Conservation (phyloP, 805 yeast species). For the Lipomyces anomalus region DNA sequence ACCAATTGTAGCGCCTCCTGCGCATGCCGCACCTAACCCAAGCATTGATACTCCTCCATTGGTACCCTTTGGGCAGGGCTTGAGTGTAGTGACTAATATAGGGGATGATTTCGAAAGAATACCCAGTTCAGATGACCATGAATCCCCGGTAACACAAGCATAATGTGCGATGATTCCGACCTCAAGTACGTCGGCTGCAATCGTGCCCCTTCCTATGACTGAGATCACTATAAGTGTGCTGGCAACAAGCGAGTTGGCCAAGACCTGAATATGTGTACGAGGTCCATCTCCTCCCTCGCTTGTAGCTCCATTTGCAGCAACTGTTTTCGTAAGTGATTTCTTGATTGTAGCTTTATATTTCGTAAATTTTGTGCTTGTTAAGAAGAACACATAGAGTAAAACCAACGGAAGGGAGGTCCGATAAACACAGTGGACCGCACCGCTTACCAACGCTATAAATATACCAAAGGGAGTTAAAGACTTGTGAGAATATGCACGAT, state of each 20-base stretch:
- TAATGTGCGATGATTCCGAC: conserved; percentile 37
- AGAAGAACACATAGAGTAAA: too few species aligned
- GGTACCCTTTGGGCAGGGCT: conserved; percentile 43
- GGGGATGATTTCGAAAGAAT: conserved; percentile 38
- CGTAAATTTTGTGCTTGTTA: too few species aligned
- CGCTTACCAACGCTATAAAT: too few species aligned
- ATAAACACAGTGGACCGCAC: too few species aligned
- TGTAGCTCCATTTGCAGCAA: conserved; percentile 16
- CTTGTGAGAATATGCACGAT: too few species aligned
- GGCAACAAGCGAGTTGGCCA: conserved; percentile 40
- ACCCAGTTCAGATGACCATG: conserved; percentile 46
- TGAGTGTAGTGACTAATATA: conserved; percentile 38
- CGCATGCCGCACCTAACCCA: conserved; percentile 37
- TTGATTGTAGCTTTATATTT: conserved; percentile 36
- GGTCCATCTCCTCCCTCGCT: conserved; percentile 33
- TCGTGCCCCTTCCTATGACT: conserved; percentile 1
- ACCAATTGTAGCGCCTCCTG: conserved; percentile 37
- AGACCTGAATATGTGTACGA: conserved; percentile 40
- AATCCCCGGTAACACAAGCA: conserved; percentile 43
- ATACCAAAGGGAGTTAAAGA: too few species aligned
- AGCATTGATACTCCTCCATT: conserved; percentile 41
- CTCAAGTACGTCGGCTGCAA: conserved; percentile 12
- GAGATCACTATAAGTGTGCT: conserved; percentile 34
- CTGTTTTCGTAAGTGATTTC: conserved; percentile 31
- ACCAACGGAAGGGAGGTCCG: too few species aligned